Base-by-base conservation (phyloP, 306 rosid species). In the Cucurbita moschata region DNA sequence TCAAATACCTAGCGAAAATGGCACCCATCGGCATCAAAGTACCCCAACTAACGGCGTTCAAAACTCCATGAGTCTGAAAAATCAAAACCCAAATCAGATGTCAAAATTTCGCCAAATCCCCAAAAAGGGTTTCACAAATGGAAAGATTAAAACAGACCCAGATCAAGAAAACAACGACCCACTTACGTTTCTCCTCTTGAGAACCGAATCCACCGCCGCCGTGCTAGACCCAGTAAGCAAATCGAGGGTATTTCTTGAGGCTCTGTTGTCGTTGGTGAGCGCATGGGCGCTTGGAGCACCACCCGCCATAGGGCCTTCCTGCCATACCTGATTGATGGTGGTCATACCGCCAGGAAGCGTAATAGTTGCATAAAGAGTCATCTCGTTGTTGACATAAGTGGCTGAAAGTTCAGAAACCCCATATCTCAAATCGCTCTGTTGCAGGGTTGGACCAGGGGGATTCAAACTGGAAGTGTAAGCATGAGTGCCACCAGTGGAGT, bases 41-140 rank as follows among this genome's bases (percentile, higher is more conserved):
- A 1, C 95, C 95, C 95, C 95, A 88, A 19, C 95, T 79, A 38
- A 88, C 35, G 21, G 83, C 85, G 71, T 86, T 86, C 1, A 85
- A 79, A 50, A 86, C 81, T 77, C 95, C 95, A 77, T 88, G 95
- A 1, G 66, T 55, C 95, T 88, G 87, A 72, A 78, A 60, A 57
- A 68, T 23, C 43, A 68, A 66, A 42, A 43, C 67, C 26, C 52
- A 4, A 60, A 4, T 60, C 38, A 54, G 69, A 39, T 4, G 1
- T 5, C 15, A 18, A 66, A 65, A n/a, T 65, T 46, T 8, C 72
- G 6, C 18, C 7, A 37, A 37, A 30, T 61, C 42, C 10, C 11
- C 15, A n/a, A 38, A 38, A 38, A 38, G 50, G 47, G 69, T 39
- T 39, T 40, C 70, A 64, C 5, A 1, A 64, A 64, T 65, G n/a